A percentile compares a stretch with the other conserved stretches of the same genome.
These are phyloP conservation scores for Theileria equi DNA, from an alignment of 169 alveolate species.

Conservation along the genomic window DNA sequence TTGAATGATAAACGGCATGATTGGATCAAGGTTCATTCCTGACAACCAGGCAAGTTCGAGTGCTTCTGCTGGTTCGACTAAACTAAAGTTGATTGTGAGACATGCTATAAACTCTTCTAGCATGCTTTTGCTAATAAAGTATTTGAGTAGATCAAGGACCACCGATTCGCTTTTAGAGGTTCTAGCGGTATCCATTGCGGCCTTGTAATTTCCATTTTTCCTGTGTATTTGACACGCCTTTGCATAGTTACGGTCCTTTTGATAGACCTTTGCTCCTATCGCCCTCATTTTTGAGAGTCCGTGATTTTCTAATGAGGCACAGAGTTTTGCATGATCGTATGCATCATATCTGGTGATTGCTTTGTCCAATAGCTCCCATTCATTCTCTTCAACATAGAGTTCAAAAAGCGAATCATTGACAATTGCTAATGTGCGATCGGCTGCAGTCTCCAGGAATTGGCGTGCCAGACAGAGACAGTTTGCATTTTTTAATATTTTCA, in stretches of 20 bases:
- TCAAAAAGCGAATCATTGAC: conserved; percentile 98
- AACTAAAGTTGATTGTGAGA: conserved; percentile 94
- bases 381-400: conserved; percentile 94
- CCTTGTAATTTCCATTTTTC: conserved; percentile 71
- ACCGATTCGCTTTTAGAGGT: conserved; percentile 75
- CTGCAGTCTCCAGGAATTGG: conserved; percentile 76
- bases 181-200: conserved; percentile 69
- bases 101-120: conserved; percentile 95
- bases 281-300: conserved; percentile 95
- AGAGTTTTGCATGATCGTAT: conserved; percentile 91
- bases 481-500: conserved; percentile 81
- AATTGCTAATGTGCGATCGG: conserved; percentile 83
- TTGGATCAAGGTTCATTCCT: conserved; percentile 87
- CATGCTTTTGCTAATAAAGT: conserved; percentile 85
- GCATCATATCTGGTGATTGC: conserved; percentile 90
- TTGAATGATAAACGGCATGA: conserved; percentile 96
- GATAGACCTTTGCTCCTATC: conserved; percentile 90
- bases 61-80: conserved; percentile 94
- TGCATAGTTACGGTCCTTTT: conserved; percentile 86
- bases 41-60: conserved; percentile 98
- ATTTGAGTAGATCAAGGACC: conserved; percentile 87
- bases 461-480: conserved; percentile 81
- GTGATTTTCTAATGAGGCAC: conserved; percentile 92
- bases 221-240: conserved; percentile 88
- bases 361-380: conserved; percentile 89